Conservation (phyloP, 2,329 filamentous ascomycete species). For the Malbranchea zuffiana region DNA sequence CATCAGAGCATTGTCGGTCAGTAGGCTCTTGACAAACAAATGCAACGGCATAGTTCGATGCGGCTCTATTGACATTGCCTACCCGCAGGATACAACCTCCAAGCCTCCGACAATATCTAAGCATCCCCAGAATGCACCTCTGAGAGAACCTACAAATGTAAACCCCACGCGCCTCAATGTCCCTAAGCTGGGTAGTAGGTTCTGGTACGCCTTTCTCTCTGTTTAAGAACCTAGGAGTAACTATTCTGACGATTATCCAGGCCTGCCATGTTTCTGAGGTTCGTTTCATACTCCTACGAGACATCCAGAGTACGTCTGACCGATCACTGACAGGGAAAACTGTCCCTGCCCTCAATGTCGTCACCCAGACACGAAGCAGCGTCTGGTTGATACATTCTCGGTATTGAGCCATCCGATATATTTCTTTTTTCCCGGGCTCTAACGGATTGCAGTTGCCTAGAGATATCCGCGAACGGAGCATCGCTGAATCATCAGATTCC, state of each 20-base stretch:
- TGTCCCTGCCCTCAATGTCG: conserved; percentile 59
- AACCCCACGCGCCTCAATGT: too few species aligned
- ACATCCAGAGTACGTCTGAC: not conserved
- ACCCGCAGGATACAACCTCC: too few species aligned
- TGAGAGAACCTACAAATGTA: too few species aligned
- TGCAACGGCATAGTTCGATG: too few species aligned
- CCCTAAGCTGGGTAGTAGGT: too few species aligned
- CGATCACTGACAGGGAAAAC: conserved; percentile 47
- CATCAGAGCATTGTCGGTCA: not conserved
- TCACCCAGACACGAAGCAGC: conserved; percentile 59
- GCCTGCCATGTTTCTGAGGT: conserved; percentile 15
- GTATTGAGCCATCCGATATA: conserved; percentile 7
- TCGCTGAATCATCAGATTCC: conserved; percentile 27
- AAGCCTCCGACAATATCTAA: too few species aligned
- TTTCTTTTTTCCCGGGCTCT: not conserved
- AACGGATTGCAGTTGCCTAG: not conserved
- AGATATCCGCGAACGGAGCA: conserved; percentile 26
- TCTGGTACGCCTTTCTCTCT: too few species aligned
- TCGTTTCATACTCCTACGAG: not conserved
- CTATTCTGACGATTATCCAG: conserved; percentile 7
- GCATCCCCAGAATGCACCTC: too few species aligned
- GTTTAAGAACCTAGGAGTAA: too few species aligned
- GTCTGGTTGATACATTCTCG: conserved; percentile 56
- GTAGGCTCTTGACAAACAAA: too few species aligned
- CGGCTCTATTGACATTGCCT: not conserved